phyloP scores from a whole-genome alignment of 2,329 filamentous ascomycete species.

The Fusarium concolor region DNA sequence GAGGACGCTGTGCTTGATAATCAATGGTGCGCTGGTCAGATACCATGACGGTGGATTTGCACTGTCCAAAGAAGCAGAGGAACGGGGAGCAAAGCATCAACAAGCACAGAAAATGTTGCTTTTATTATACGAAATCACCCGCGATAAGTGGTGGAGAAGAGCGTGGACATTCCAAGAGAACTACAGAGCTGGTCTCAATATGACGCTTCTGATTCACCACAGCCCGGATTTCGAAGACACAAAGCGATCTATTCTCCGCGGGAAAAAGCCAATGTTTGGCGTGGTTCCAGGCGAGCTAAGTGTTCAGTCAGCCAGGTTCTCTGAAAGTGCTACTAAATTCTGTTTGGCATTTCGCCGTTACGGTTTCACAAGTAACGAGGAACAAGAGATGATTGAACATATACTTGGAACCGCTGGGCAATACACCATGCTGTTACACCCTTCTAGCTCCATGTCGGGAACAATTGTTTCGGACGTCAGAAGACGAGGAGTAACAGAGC shows the following conservation, averaged over 20 bases:
- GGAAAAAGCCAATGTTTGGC: conserved; percentile 11
- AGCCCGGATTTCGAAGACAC: conserved; percentile 19
- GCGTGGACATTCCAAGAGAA: conserved; percentile 53
- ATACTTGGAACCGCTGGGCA: conserved; percentile 44
- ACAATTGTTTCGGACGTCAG: conserved; percentile 44
- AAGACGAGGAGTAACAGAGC: conserved; percentile 31
- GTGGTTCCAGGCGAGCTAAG: conserved; percentile 43
- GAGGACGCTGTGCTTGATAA: conserved; percentile 20
- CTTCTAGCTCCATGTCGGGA: conserved; percentile 44
- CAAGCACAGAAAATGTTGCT: conserved; percentile 34
- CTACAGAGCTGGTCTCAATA: conserved; percentile 45
- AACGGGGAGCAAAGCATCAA: neutral
- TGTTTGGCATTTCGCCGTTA: conserved; percentile 38
- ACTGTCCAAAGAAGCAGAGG: neutral
- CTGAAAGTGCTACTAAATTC: conserved; percentile 39
- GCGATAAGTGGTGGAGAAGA: conserved; percentile 47
- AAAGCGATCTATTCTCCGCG: conserved; percentile 32
- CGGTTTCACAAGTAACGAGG: neutral
- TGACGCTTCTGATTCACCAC: conserved; percentile 48
- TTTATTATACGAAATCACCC: conserved; percentile 43
- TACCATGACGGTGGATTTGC: conserved; percentile 9
- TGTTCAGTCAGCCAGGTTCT: conserved; percentile 39
- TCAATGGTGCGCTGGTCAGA: conserved; percentile 38
- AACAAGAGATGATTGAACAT: neutral
- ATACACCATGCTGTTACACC: conserved; percentile 41